These are phyloP conservation scores for Cordyceps militaris DNA, from an alignment of 2,329 filamentous ascomycete genomes.

Conservation along the genomic window DNA sequence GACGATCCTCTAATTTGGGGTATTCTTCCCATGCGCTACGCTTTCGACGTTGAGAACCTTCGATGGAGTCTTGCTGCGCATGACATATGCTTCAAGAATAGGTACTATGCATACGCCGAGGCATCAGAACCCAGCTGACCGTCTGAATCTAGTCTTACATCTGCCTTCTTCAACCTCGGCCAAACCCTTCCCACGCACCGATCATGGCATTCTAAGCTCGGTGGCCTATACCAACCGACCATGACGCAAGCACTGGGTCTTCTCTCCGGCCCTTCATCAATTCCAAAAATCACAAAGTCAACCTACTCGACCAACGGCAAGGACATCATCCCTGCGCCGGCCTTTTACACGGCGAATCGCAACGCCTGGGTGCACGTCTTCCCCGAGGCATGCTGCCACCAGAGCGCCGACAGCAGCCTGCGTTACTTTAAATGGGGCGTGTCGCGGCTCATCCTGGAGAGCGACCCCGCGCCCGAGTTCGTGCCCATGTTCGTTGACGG, in stretches of 20 bases:
- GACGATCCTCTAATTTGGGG: slow-evolving; percentile 97
- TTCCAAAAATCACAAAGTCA: slow-evolving; percentile 41
- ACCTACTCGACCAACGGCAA: slow-evolving; percentile 59
- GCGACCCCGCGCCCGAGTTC: slow-evolving; percentile 78
- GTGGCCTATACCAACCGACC: slow-evolving; percentile 85
- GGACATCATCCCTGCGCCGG: slow-evolving; percentile 64
- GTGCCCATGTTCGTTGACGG: slow-evolving; percentile 94
- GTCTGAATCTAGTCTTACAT: slow-evolving; percentile 47
- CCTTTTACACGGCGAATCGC: slow-evolving; percentile 60
- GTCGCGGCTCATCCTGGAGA: slow-evolving; percentile 82
- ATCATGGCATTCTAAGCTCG: slow-evolving; percentile 65
- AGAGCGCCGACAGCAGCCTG: slow-evolving; percentile 69
- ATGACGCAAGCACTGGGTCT: slow-evolving; percentile 79
- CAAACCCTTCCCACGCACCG: slow-evolving; percentile 90
- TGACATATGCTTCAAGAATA: slow-evolving; percentile 89
- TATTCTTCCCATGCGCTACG: slow-evolving; percentile 67
- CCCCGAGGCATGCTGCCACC: slow-evolving; percentile 90
- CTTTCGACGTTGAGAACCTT: slow-evolving; percentile 64
- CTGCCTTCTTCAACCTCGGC: slow-evolving; percentile 78
- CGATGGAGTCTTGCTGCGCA: slow-evolving; percentile 89
- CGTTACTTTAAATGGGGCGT: slow-evolving; percentile 99
- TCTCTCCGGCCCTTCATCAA: slow-evolving; percentile 51
- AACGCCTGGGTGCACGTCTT: slow-evolving; percentile 92
- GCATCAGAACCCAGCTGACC: neutral
- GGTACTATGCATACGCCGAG: slow-evolving; percentile 38